These are phyloP conservation scores for Candida koratica DNA, from an alignment of 805 yeast genomes.

Conservation along the genomic window DNA sequence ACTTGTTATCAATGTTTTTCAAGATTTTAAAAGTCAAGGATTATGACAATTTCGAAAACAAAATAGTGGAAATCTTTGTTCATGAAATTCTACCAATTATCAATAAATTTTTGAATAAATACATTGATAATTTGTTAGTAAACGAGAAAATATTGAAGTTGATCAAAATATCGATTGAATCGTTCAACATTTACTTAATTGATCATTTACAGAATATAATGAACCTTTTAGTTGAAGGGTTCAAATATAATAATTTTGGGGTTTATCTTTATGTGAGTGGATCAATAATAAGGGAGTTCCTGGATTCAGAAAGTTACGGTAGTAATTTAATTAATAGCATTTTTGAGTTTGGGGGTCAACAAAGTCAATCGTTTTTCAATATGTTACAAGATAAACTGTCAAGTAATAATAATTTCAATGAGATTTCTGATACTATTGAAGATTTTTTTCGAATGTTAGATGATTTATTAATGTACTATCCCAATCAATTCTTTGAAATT, in stretches of 20 bases:
- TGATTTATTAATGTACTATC: slow-evolving; percentile 74
- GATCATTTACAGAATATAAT: slow-evolving; percentile 65
- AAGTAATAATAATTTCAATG: slow-evolving; percentile 24
- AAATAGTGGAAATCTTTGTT: slow-evolving; percentile 49
- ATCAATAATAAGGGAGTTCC: slow-evolving; percentile 67
- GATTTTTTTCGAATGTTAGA: slow-evolving; percentile 80
- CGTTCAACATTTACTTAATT: slow-evolving; percentile 51
- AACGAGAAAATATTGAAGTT: slow-evolving; percentile 75
- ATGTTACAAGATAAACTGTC: slow-evolving; percentile 9
- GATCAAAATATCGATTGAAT: slow-evolving; percentile 60
- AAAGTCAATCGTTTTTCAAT: slow-evolving; percentile 54
- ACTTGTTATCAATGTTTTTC: slow-evolving; percentile 59
- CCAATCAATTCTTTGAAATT: slow-evolving; percentile 46
- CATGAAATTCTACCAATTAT: slow-evolving; percentile 60
- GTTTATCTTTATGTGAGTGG: slow-evolving; percentile 92
- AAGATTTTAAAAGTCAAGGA: slow-evolving; percentile 50
- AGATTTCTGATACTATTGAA: slow-evolving; percentile 69
- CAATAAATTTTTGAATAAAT: slow-evolving; percentile 44
- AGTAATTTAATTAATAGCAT: slow-evolving; percentile 10
- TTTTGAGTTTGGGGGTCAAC: slow-evolving; percentile 63
- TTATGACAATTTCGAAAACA: slow-evolving; percentile 38
- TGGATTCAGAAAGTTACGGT: slow-evolving; percentile 39
- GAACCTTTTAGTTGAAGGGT: slow-evolving; percentile 63
- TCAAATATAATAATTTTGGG: slow-evolving; percentile 64
- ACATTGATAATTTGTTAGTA: slow-evolving; percentile 57